Evolutionary conservation across 352 stramenopile species (phyloP), one percentile per base, ranked within the genome.

Genomic region (Phytophthora idaei): DNA sequence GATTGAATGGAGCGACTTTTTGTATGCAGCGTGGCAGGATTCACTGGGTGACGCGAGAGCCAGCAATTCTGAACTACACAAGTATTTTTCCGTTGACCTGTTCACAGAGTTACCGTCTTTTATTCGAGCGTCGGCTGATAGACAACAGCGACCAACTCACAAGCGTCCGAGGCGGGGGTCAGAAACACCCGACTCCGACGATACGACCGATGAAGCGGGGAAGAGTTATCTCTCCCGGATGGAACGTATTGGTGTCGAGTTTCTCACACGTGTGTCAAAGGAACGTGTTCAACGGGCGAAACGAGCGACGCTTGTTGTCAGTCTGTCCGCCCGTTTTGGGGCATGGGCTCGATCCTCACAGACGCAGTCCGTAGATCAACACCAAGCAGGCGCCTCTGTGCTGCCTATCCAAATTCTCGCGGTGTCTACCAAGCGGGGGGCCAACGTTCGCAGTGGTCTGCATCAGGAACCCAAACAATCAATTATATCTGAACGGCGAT

Each of bases 1-100:
- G 11, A 68, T 87, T 31, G 73, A 87, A 27, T 87, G 73, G 76
- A 73, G 68, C 49, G 76, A 87, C n/a, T 84, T 84, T 48, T 55
- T 87, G 27, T 69, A 75, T 45, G 60, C 61, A 0, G 71, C 64
- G 37, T 84, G 75, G 71, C 52, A 69, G 28, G 68, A 79, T 28
- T 73, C 73, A 29, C 61, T 71, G 15, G 41, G 64, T 1, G 11
- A 51, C 3, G 12, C 12, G 14, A 62, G 12, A 52, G 51, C 3
- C 15, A 47, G 0, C 12, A 56, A 2, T 57, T 62, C 53, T n/a
- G 58, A 37, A 21, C 32, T 76, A 32, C 56, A 60, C 15, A 56
- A 74, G 28, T 66, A 76, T 32, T 78, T 82, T 52, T 71, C 73
- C 5, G 73, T 87, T 36, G 78, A 83, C 12, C 56, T 78, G 15